Evolutionary conservation across 305 asterid species (phyloP).

Genomic region (Ajuga reptans): DNA sequence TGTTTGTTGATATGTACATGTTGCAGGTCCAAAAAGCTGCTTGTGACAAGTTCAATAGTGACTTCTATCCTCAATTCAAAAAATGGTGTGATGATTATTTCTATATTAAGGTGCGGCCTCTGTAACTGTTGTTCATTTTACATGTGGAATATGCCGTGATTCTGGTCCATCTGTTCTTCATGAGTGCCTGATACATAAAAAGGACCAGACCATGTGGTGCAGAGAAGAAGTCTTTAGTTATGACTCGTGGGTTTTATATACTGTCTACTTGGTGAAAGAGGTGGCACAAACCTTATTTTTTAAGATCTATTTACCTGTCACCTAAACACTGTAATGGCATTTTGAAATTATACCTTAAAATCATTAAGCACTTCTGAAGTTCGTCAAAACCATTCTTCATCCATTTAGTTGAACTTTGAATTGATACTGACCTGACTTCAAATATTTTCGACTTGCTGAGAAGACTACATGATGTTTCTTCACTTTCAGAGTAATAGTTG

Average conservation of each 20-base stretch:
- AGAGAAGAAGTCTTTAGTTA: background rate
- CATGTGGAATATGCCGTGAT: conserved; percentile 10
- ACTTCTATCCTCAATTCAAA: conserved; percentile 93
- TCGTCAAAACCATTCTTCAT: background rate
- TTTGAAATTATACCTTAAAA: background rate
- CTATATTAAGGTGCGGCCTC: conserved; percentile 62
- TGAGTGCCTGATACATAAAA: background rate
- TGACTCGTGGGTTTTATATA: conserved; percentile 4
- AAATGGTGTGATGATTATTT: conserved; percentile 99
- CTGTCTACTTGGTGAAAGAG: background rate
- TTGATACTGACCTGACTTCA: background rate
- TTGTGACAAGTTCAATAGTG: conserved; percentile 77
- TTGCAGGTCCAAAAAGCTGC: conserved; percentile 77
- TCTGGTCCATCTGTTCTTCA: conserved; percentile 6
- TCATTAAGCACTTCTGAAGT: background rate
- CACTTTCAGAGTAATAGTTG: background rate
- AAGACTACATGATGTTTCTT: background rate
- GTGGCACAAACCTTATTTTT: background rate
- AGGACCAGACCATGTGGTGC: background rate
- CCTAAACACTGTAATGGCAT: background rate
- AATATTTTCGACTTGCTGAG: conserved; percentile 6
- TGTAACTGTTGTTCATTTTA: conserved; percentile 13
- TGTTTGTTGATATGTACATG: conserved; percentile 15
- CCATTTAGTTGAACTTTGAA: background rate
- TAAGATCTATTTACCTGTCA: background rate